Percentiles rank a stretch among this genome's conserved stretches.
phyloP scores from a whole-genome alignment of 1,284 basidiomycete species.

The Fistulinella cinereoalba region DNA sequence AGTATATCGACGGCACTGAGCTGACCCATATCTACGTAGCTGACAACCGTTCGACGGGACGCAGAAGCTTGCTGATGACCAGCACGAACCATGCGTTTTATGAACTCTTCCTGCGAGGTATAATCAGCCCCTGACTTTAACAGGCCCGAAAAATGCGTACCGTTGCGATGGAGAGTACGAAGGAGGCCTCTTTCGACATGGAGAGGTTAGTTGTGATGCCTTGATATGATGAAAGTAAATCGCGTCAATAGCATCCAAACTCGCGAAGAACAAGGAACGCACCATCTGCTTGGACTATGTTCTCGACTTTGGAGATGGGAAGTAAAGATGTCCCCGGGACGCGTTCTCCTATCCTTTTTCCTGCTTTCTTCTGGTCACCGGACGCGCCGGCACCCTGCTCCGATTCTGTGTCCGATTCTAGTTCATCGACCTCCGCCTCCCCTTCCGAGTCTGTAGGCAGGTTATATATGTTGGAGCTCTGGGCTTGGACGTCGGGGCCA shows the following conservation, averaged over 20 bases:
- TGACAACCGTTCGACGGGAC: constrained; percentile 51
- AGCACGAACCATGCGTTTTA: constrained; percentile 61
- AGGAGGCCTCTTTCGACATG: constrained; percentile 72
- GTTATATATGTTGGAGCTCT: constrained; percentile 30
- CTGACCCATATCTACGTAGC: constrained; percentile 70
- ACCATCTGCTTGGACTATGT: constrained; percentile 72
- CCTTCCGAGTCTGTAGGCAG: constrained; percentile 37
- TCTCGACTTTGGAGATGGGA: constrained; percentile 60
- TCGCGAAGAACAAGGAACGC: constrained; percentile 18
- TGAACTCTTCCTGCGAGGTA: constrained; percentile 65
- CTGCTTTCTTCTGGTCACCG: constrained; percentile 30
- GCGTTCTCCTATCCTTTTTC: constrained; percentile 45
- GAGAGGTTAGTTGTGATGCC: constrained; percentile 55
- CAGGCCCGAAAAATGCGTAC: constrained; percentile 37
- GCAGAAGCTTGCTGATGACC: constrained; percentile 54
- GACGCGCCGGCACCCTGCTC: constrained; percentile 40
- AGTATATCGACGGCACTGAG: constrained; percentile 4
- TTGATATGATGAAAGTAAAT: constrained; percentile 21
- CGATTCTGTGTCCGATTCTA: constrained; percentile 57
- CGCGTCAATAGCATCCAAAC: constrained; percentile 13
- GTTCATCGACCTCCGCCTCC: constrained; percentile 59
- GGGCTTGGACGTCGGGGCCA: constrained; percentile 24
- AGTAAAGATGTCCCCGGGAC: constrained; percentile 60
- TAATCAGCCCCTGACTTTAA: constrained; percentile 19
- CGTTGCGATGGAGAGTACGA: constrained; percentile 66